phyloP scores from a whole-genome alignment of 768 basidiomycete species.

The Tylopilus felleus region DNA sequence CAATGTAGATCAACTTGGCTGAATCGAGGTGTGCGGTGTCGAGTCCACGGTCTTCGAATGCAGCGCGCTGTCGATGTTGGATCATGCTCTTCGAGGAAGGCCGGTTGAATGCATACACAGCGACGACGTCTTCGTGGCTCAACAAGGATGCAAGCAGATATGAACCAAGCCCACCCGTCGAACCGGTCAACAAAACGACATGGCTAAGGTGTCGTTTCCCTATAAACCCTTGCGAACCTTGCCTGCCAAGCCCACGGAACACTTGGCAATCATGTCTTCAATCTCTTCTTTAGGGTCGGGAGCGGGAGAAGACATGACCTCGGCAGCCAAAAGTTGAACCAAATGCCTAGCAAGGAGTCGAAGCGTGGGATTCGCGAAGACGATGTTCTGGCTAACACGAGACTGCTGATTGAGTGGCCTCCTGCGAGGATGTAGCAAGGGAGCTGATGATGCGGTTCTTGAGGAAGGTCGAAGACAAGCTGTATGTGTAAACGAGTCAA shows the following conservation, averaged over 20 bases:
- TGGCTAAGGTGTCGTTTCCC: slow-evolving; percentile 2
- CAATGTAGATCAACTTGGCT: slow-evolving; percentile 28
- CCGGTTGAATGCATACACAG: slow-evolving; percentile 31
- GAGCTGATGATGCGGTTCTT: slow-evolving; percentile 38
- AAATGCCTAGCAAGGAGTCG: slow-evolving; percentile 30
- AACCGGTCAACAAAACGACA: slow-evolving; percentile 32
- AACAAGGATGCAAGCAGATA: slow-evolving; percentile 37
- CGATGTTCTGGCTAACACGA: slow-evolving; percentile 36
- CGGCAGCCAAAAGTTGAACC: background rate
- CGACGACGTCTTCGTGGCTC: slow-evolving; percentile 29
- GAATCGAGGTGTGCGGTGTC: slow-evolving; percentile 22
- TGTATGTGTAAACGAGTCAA: too few relatives aligned
- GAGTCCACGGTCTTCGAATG: slow-evolving; percentile 27
- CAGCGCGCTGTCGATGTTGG: slow-evolving; percentile 18
- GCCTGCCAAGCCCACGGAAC: slow-evolving; percentile 24
- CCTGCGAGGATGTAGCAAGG: slow-evolving; percentile 15
- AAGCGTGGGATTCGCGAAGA: slow-evolving; percentile 42
- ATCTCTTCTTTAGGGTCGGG: slow-evolving; percentile 20
- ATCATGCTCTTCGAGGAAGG: slow-evolving; percentile 12
- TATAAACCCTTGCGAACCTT: background rate
- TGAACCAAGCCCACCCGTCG: slow-evolving; percentile 35
- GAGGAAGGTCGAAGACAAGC: slow-evolving; percentile 36
- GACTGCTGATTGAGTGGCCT: slow-evolving; percentile 9
- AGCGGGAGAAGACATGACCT: background rate
- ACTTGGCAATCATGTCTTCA: slow-evolving; percentile 38